These are phyloP conservation scores for Aspergillus fumigatus DNA, from an alignment of 2,329 filamentous ascomycete genomes.

Conservation along the genomic window DNA sequence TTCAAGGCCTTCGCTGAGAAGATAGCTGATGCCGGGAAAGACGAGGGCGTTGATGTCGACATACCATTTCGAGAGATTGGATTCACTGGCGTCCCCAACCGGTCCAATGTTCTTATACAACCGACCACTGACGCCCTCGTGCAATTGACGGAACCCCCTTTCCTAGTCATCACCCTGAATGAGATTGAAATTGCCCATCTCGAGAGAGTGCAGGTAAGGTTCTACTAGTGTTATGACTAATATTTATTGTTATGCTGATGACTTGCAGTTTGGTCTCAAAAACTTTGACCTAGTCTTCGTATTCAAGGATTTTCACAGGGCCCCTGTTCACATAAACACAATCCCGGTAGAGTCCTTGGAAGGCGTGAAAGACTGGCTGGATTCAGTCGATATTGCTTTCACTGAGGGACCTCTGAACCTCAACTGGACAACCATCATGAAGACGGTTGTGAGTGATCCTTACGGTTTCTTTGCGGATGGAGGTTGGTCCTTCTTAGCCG, in stretches of 20 bases:
- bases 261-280: slow-evolving; percentile 81
- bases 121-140: slow-evolving; percentile 96
- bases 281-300: slow-evolving; percentile 99
- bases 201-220: slow-evolving; percentile 69
- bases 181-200: slow-evolving; percentile 96
- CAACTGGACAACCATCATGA: slow-evolving; percentile 99
- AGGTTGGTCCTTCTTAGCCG: slow-evolving; percentile 87
- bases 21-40: slow-evolving; percentile 90
- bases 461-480: slow-evolving; percentile 94
- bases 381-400: slow-evolving; percentile 91
- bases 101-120: slow-evolving; percentile 92
- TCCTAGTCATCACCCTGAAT: slow-evolving; percentile 90
- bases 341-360: slow-evolving; percentile 95
- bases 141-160: slow-evolving; percentile 93
- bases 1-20: slow-evolving; percentile 97
- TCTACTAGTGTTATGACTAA: not conserved
- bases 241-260: slow-evolving; percentile 18
- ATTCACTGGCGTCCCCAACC: slow-evolving; percentile 93
- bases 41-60: slow-evolving; percentile 86
- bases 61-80: slow-evolving; percentile 95
- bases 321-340: slow-evolving; percentile 92
- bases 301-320: slow-evolving; percentile 92
- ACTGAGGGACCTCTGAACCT: slow-evolving; percentile 93
- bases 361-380: slow-evolving; percentile 94
- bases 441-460: slow-evolving; percentile 90